Evolutionary conservation across 208 protist genomes (phyloP), one percentile per base, ranked within the genome.

Genomic region (Trypanosoma lewisi): DNA sequence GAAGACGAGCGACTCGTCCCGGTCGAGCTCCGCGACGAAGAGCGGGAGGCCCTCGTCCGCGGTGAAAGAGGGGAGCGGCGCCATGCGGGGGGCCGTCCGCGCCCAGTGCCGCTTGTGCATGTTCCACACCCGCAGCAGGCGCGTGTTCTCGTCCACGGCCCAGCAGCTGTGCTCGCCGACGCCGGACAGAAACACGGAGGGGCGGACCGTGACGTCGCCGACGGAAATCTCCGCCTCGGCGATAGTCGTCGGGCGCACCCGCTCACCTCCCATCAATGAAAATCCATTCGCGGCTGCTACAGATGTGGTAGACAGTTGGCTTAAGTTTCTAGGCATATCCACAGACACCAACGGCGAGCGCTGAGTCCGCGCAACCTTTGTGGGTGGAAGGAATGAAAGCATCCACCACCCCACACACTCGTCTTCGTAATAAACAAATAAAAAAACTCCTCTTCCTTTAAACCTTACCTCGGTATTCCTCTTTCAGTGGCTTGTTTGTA

Each of bases 351-450:
- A 7, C 55, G 47, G 63, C 11, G 72, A 78, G 31, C 83, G 80
- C 74, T 93, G 81, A 27, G 87, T 90, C n/a, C 87, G 74, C 27
- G 83, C 73, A 19, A 89, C 83, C 58, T 93, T 93, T 8, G 71
- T 34, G 2, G 82, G 87, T 30, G 84, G 83, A 19, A 83, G 56
- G 21, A 86, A 79, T 47, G 75, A 71, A 41, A 81, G 77, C 75
- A 75, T 75, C 23, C 16, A 11, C 21, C 21, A 27, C n/a, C 41
- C 34, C 27, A 30, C 52, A 12, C 12, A 42, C 39, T 23, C 23
- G 14, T 34, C n/a, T 23, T 5, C 2, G 23, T 19, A 33, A 33
- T 19, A 2, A 1, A 53, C 27, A 53, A 7, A 53, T 6, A 53
- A 53, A 14, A 53, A n/a, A 33, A n/a, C n/a, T n/a, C n/a, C n/a